Evolutionary conservation across 2,329 filamentous ascomycete species (phyloP).

Genomic region (Aspergillus ruber): DNA sequence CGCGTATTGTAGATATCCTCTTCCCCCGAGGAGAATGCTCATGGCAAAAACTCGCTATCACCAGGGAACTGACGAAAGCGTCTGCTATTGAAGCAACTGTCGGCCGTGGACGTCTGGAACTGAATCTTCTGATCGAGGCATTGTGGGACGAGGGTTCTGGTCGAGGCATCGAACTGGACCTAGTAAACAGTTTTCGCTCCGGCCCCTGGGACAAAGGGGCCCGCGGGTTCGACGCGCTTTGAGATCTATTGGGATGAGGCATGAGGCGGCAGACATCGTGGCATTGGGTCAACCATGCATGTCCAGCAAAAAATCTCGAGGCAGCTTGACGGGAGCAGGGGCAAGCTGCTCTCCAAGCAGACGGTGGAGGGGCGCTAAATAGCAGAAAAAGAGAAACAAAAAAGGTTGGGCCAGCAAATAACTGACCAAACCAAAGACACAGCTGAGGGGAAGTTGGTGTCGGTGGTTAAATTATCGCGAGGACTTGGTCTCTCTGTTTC

Average conservation of each 20-base stretch:
- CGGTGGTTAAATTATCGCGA: neutral
- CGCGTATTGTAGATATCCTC: conserved; percentile 21
- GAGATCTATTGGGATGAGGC: conserved; percentile 54
- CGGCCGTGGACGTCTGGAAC: conserved; percentile 21
- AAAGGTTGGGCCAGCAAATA: neutral
- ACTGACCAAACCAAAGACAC: neutral
- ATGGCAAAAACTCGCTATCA: conserved; percentile 47
- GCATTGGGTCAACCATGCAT: conserved; percentile 34
- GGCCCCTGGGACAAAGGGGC: conserved; percentile 41
- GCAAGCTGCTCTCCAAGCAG: conserved; percentile 9
- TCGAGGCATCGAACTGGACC: conserved; percentile 24
- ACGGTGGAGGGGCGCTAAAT: neutral
- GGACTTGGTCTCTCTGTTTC: conserved; percentile 6
- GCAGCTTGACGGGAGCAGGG: conserved; percentile 10
- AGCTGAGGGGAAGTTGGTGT: neutral
- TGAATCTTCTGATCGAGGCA: conserved; percentile 22
- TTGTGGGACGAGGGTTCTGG: conserved; percentile 17
- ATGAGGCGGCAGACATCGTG: conserved; percentile 60
- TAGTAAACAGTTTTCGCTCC: conserved; percentile 18
- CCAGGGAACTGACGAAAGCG: conserved; percentile 49
- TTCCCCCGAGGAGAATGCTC: conserved; percentile 38
- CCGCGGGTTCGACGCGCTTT: conserved; percentile 45
- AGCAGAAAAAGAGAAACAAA: neutral
- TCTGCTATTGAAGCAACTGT: conserved; percentile 40
- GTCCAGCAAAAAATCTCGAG: conserved; percentile 17